Evolutionary conservation across 1,284 basidiomycete species (phyloP), one percentile per base, ranked within the genome.

Genomic region (Pseudozyma hubeiensis): DNA sequence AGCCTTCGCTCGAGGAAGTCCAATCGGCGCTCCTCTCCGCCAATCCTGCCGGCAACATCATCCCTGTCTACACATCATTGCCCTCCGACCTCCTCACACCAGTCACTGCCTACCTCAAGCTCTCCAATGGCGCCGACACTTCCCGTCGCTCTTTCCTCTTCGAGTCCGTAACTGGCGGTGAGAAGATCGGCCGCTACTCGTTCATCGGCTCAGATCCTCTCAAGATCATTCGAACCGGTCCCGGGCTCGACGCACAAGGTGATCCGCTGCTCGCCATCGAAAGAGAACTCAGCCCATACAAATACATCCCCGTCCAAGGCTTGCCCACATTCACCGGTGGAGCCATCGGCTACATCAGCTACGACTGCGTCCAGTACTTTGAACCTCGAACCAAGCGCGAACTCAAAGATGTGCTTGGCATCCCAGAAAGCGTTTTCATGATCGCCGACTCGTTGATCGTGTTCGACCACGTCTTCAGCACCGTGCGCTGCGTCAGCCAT

Each of bases 341-440:
- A 53, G 96, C 96, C 0, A 93, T 99, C 80, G 97, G 97, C 46
- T 99, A 97, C 86, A 93, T 99, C 76, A 90, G 93, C 13, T 99
- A 96, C 86, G 97, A 99, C 84, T 93, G 93, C 84, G 90, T 99
- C 59, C 92, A 92, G 73, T 91, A 99, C 85, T 99, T 99, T 81
- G 97, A 99, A 86, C 84, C 84, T 4, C 59, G 69, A 24, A 84
- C 84, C 11, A 81, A 79, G 62, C 93, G 96, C 58, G 69, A 65
- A 14, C 87, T 90, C 24, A 88, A 92, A 52, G 88, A 89, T 63
- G 93, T 97, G 73, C 86, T 90, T 13, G 88, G 89, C 19, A 92
- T 99, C 55, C 97, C 97, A 5, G 97, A 99, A 85, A 91, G 94
- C 16, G 89, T 95, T 70, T 97, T 98, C 87, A 97, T 99, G 93